Percentiles rank a stretch among this genome's conserved stretches.
These are phyloP conservation scores for Stromatinia cepivora DNA, from an alignment of 2,329 filamentous ascomycete genomes.

Conservation along the genomic window DNA sequence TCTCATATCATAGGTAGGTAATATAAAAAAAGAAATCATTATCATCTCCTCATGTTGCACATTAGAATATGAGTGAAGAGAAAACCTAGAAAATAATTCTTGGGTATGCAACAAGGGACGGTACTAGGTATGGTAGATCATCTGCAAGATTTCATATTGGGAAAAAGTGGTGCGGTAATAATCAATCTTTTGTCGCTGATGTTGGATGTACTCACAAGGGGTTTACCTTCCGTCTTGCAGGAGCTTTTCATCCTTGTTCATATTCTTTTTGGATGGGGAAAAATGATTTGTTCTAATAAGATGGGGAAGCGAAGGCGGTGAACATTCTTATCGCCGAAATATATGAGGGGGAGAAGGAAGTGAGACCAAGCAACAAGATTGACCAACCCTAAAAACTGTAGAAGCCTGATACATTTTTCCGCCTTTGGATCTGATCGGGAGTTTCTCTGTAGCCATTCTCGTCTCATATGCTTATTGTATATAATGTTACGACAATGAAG, in stretches of 20 bases:
- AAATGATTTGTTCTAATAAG: slow-evolving; percentile 2
- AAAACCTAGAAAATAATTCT: neutral
- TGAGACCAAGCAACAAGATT: neutral
- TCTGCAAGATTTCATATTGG: slow-evolving; percentile 14
- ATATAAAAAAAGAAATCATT: neutral
- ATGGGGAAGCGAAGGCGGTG: slow-evolving; percentile 2
- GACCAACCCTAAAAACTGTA: too few species aligned
- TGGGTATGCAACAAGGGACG: neutral
- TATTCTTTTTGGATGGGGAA: neutral
- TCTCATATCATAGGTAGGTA: neutral
- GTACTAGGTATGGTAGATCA: slow-evolving; percentile 4
- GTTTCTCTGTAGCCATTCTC: neutral
- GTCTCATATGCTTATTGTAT: neutral
- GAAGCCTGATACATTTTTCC: too few species aligned
- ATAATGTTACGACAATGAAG: neutral
- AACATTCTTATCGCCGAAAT: neutral
- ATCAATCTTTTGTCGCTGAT: slow-evolving; percentile 2
- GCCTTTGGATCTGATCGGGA: neutral
- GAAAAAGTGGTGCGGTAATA: neutral
- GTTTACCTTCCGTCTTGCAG: neutral
- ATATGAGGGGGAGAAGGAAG: neutral
- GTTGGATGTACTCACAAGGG: slow-evolving; percentile 11
- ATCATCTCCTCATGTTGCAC: neutral
- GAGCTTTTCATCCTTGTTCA: slow-evolving; percentile 16
- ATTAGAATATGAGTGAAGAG: neutral